Evolutionary conservation across 495 filamentous ascomycete species (phyloP).

Genomic region (Penicillium roqueforti): DNA sequence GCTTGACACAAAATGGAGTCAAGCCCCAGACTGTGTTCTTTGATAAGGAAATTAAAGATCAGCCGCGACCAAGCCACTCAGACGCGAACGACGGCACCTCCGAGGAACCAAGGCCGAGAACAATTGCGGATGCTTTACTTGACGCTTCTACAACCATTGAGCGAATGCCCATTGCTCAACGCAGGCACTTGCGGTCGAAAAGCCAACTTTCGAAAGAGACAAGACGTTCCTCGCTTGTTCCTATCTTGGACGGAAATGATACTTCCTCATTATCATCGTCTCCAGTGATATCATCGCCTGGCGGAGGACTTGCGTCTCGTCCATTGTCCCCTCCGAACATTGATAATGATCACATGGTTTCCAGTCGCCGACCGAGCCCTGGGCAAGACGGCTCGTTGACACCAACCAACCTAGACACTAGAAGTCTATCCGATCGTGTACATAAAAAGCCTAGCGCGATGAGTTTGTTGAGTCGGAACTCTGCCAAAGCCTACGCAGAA

Average conservation of each 20-base stretch:
- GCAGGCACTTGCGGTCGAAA: constrained; percentile 47
- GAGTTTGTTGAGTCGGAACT: constrained; percentile 73
- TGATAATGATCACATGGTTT: constrained; percentile 27
- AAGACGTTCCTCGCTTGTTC: constrained; percentile 15
- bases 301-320: constrained; percentile 32
- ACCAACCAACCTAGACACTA: constrained; percentile 36
- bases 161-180: constrained; percentile 54
- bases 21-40: constrained; percentile 89
- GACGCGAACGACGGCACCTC: constrained; percentile 19
- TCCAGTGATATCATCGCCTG: constrained; percentile 39
- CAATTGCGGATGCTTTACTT: constrained; percentile 83
- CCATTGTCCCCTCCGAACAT: constrained; percentile 40
- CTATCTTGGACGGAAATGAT: constrained; percentile 24
- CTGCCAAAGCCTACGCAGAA: constrained; percentile 75
- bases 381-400: constrained; percentile 38
- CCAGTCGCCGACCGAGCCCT: constrained; percentile 26
- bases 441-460: constrained; percentile 74
- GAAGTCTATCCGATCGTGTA: constrained; percentile 28
- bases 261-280: constrained; percentile 30
- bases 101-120: constrained; percentile 54
- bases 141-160: constrained; percentile 92
- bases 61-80: constrained; percentile 39
- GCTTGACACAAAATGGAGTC: constrained; percentile 65
- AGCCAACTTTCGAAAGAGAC: constrained; percentile 48
- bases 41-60: constrained; percentile 58